Conservation (phyloP, 2,329 filamentous ascomycete genomes). For the Phaeophleospora eucalypticola region DNA sequence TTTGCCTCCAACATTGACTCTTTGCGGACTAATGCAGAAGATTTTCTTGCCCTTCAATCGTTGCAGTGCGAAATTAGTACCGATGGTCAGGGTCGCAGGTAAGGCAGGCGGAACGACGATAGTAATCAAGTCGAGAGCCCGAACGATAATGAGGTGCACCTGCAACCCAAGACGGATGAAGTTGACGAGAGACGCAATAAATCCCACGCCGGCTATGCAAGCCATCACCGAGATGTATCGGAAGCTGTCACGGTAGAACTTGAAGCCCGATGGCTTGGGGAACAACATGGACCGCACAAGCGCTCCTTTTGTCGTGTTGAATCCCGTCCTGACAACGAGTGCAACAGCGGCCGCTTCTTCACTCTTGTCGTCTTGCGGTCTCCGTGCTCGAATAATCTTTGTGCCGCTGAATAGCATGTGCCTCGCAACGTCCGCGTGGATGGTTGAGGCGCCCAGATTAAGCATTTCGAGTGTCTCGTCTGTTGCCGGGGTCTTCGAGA, state of each 20-base stretch:
- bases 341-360: conserved; percentile 89
- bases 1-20: conserved; percentile 95
- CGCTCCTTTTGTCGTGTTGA: conserved; percentile 95
- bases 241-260: conserved; percentile 97
- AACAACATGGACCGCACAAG: conserved; percentile 97
- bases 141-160: conserved; percentile 87
- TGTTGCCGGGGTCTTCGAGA: conserved; percentile 82
- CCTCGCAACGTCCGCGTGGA: conserved; percentile 76
- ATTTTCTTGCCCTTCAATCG: conserved; percentile 85
- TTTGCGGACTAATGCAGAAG: conserved; percentile 95
- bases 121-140: conserved; percentile 91
- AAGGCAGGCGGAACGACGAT: conserved; percentile 95
- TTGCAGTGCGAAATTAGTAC: conserved; percentile 87
- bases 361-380: conserved; percentile 78
- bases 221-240: conserved; percentile 98
- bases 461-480: conserved; percentile 73
- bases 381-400: conserved; percentile 84
- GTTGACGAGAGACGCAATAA: conserved; percentile 86
- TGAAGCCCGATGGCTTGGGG: conserved; percentile 96
- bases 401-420: conserved; percentile 94
- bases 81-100: conserved; percentile 91
- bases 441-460: conserved; percentile 73
- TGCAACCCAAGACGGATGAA: conserved; percentile 79
- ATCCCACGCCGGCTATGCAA: conserved; percentile 76
- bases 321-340: conserved; percentile 88